phyloP scores from a whole-genome alignment of 2,329 filamentous ascomycete species.

The Tolypocladium guangdongense region DNA sequence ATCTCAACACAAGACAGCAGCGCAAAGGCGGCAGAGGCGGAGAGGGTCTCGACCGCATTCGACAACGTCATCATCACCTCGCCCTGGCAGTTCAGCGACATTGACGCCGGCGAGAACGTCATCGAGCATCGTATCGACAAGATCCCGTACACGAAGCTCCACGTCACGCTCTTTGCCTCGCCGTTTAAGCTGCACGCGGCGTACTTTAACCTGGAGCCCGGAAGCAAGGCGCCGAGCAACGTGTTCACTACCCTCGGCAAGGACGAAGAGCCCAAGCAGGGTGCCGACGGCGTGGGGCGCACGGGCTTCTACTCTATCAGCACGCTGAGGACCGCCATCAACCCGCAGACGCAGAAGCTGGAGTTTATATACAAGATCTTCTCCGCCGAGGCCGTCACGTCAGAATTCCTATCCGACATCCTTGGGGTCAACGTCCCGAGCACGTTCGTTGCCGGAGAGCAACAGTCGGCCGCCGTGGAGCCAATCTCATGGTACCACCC shows the following conservation, averaged over 20 bases:
- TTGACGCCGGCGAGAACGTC: conserved; percentile 52
- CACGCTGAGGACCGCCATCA: conserved; percentile 52
- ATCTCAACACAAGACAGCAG: conserved; percentile 25
- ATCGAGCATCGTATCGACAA: conserved; percentile 60
- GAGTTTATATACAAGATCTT: conserved; percentile 59
- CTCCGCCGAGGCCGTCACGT: conserved; percentile 41
- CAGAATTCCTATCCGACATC: conserved; percentile 40
- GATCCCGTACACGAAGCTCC: conserved; percentile 76
- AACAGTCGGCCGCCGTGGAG: conserved; percentile 11
- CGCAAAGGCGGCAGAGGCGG: conserved; percentile 11
- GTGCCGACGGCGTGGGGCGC: conserved; percentile 52
- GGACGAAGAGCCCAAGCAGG: conserved; percentile 38
- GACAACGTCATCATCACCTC: conserved; percentile 76
- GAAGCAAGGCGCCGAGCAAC: conserved; percentile 53
- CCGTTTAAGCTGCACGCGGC: conserved; percentile 57
- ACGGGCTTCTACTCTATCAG: conserved; percentile 81
- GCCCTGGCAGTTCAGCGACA: conserved; percentile 70
- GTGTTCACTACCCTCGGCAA: conserved; percentile 73
- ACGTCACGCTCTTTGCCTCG: conserved; percentile 84
- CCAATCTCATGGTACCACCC: conserved; percentile 67
- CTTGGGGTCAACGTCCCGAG: conserved; percentile 37
- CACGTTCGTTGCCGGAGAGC: conserved; percentile 18
- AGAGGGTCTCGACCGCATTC: conserved; percentile 44
- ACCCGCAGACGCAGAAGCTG: conserved; percentile 41
- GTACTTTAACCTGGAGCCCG: conserved; percentile 58